Conservation (phyloP, 768 basidiomycete species). For the Favolaschia claudopus region DNA sequence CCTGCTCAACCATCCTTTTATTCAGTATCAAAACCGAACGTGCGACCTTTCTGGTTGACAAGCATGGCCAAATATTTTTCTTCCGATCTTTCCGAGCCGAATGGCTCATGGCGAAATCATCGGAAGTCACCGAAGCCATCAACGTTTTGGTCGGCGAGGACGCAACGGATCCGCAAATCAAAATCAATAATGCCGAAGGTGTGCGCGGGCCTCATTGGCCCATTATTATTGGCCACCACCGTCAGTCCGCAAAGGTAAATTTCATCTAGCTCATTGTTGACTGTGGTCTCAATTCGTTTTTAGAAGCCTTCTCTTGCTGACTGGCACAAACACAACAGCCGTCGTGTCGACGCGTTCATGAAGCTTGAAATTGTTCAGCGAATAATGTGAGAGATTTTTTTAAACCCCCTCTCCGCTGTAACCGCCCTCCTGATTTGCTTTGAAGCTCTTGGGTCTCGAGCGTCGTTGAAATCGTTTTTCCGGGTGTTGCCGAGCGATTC, state of each 20-base stretch:
- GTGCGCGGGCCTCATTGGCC: neutral
- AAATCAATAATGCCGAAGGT: neutral
- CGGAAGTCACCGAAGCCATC: neutral
- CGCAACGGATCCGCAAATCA: neutral
- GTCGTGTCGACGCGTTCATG: neutral
- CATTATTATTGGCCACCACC: constrained; percentile 3
- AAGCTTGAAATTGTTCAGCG: neutral
- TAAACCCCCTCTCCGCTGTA: neutral
- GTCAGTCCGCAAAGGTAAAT: neutral
- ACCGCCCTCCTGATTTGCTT: neutral
- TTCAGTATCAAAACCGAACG: neutral
- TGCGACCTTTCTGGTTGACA: neutral
- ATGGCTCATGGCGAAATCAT: neutral
- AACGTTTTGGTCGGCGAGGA: neutral
- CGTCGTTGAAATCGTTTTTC: constrained; percentile 24
- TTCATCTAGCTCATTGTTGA: neutral
- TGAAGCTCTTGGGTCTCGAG: neutral
- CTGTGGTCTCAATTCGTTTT: neutral
- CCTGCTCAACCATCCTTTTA: no score
- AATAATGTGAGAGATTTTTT: neutral
- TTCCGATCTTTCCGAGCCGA: neutral
- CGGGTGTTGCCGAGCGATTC: constrained; percentile 27
- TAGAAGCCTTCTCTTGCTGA: neutral
- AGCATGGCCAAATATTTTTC: neutral
- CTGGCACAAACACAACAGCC: neutral